Base-by-base conservation (phyloP, 2,329 filamentous ascomycete species). In the Clonostachys byssicola region DNA sequence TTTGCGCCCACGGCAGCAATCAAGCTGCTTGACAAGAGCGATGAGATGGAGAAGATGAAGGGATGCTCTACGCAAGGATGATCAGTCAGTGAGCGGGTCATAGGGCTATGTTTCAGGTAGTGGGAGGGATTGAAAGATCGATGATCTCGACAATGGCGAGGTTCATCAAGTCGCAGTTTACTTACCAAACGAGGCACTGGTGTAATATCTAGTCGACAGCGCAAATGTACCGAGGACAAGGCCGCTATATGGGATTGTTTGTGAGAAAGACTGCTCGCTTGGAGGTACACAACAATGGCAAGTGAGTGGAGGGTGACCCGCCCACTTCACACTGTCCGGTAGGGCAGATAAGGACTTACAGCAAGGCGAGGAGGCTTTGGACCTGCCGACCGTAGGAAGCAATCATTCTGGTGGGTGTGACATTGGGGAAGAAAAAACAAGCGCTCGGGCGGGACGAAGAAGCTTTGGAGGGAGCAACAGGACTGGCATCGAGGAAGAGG, bases 181-280 rank as follows among this genome's bases (percentile, higher is more conserved):
- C 46, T 17, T 44, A 44, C 46, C 46, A 16, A 47, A 47, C 3
- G 46, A 40, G 12, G 46, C 46, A 42, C 41, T 47, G 34, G 33
- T 44, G 38, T 44, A 47, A 30, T 44, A 47, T 18, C 35, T 41
- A 34, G 41, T 20, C 30, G 46, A 47, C 13, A 47, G 36, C 9
- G 20, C 41, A 14, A 34, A 43, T n/a, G 20, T 17, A 8, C 46
- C 46, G n/a, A 47, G 34, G 8, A 36, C 20, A 20, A 47, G 43
- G 34, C 41, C 46, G 16, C 46, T 47, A 30, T 17, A n/a, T 17
- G 36, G 12, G 14, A 30, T 30, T 40, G 8, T 30, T 30, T 30
- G 23, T 30, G 9, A 30, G 23, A 30, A 30, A 30, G 23, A 30
- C 23, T 30, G 23, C 9, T 30, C 23, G 3, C 23, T 30, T 30